These are phyloP conservation scores for Saccharomyces kudriavzevii DNA, from an alignment of 805 yeast genomes.

Conservation along the genomic window DNA sequence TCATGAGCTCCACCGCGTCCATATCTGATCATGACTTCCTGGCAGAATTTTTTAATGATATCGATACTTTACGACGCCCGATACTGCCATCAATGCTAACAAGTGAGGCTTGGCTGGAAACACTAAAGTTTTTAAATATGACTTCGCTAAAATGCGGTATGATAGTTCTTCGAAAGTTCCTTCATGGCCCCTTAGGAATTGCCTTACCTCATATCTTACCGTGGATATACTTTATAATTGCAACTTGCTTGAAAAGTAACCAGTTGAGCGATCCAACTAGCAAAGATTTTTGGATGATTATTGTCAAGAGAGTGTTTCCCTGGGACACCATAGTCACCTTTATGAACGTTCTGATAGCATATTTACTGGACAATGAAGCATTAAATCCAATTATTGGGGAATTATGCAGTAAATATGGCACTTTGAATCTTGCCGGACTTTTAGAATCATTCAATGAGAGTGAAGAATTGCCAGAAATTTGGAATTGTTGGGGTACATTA, in stretches of 20 bases:
- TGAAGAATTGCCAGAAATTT: slow-evolving; percentile 64
- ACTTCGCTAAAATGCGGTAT: slow-evolving; percentile 63
- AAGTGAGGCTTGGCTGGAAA: slow-evolving; percentile 43
- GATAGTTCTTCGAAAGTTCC: slow-evolving; percentile 56
- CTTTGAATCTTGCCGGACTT: slow-evolving; percentile 31
- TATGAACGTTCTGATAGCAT: slow-evolving; percentile 47
- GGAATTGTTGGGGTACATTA: slow-evolving; percentile 80
- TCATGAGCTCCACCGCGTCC: neutral
- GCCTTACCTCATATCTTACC: slow-evolving; percentile 68
- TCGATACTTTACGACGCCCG: slow-evolving; percentile 21
- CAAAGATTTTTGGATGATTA: slow-evolving; percentile 25
- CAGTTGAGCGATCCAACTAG: slow-evolving; percentile 16
- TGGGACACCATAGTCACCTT: slow-evolving; percentile 60
- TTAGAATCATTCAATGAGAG: slow-evolving; percentile 46
- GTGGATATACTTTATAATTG: slow-evolving; percentile 64
- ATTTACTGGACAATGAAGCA: slow-evolving; percentile 21
- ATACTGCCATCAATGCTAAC: slow-evolving; percentile 18
- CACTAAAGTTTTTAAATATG: slow-evolving; percentile 48
- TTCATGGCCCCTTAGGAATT: slow-evolving; percentile 58
- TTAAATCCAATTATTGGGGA: slow-evolving; percentile 12
- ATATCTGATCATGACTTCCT: neutral
- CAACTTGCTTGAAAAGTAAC: slow-evolving; percentile 50
- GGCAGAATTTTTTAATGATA: slow-evolving; percentile 18
- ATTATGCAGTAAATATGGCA: slow-evolving; percentile 19
- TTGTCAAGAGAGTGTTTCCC: slow-evolving; percentile 50